phyloP scores from a whole-genome alignment of 2,329 filamentous ascomycete genomes.

The Aspergillus fischeri region DNA sequence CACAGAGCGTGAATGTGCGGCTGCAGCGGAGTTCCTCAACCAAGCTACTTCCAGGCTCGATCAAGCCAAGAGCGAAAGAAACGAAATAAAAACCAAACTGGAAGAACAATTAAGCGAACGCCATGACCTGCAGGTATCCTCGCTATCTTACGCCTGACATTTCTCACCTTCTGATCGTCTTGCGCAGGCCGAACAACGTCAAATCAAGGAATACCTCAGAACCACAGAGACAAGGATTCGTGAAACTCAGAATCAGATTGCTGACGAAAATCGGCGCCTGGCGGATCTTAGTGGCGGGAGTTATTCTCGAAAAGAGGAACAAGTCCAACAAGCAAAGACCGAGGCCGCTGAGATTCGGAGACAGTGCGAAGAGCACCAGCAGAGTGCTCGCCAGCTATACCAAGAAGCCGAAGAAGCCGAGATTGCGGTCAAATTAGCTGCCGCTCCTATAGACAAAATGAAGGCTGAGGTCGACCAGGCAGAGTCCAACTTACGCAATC shows the following conservation, averaged over 20 bases:
- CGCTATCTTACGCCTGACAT: neutral
- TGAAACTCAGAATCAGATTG: conserved; percentile 44
- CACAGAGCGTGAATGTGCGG: conserved; percentile 34
- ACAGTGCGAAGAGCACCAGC: conserved; percentile 40
- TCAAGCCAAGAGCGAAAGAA: conserved; percentile 45
- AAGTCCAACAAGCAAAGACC: conserved; percentile 57
- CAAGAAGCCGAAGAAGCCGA: conserved; percentile 34
- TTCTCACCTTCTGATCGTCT: conserved; percentile 10
- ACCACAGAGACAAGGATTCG: conserved; percentile 44
- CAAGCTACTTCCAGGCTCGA: conserved; percentile 43
- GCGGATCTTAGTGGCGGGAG: conserved; percentile 66
- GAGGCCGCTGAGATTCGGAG: conserved; percentile 44
- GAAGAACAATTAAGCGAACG: conserved; percentile 53
- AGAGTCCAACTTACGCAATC: conserved; percentile 47
- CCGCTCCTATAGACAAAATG: conserved; percentile 40
- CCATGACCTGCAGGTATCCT: conserved; percentile 46
- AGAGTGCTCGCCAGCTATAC: conserved; percentile 31
- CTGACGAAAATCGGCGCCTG: conserved; percentile 52
- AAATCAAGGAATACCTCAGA: conserved; percentile 58
- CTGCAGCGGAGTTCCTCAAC: conserved; percentile 41
- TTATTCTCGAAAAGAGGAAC: conserved; percentile 57
- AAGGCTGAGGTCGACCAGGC: conserved; percentile 52
- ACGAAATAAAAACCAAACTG: conserved; percentile 48
- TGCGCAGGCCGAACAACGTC: conserved; percentile 62
- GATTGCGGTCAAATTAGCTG: conserved; percentile 22